These are phyloP conservation scores for Candida nanaspora DNA, from an alignment of 805 yeast species.

Conservation along the genomic window DNA sequence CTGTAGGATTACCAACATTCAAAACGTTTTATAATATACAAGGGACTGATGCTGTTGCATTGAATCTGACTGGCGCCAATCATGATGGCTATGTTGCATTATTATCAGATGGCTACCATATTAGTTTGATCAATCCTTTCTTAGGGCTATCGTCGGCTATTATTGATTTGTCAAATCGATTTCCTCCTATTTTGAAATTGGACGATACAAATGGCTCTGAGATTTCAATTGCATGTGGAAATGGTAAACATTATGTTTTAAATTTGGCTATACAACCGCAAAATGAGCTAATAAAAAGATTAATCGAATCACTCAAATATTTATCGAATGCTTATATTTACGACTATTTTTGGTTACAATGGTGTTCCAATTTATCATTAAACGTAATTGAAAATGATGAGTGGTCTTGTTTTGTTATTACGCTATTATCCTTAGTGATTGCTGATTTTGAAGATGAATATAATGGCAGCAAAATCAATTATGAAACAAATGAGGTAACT, in stretches of 20 bases:
- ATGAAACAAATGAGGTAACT: constrained; percentile 18
- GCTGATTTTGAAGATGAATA: constrained; percentile 28
- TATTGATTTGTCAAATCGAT: constrained; percentile 18
- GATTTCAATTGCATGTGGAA: constrained; percentile 15
- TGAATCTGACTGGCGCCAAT: constrained; percentile 17
- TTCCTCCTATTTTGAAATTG: constrained; percentile 13
- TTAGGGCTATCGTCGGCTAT: constrained; percentile 37
- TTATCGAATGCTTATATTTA: constrained; percentile 51
- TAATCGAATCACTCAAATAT: constrained; percentile 44
- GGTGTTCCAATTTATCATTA: constrained; percentile 49
- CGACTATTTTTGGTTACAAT: constrained; percentile 53
- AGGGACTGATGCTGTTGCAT: constrained; percentile 32
- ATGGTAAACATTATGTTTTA: constrained; percentile 21
- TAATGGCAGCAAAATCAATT: constrained; percentile 10
- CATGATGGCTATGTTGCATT: constrained; percentile 41
- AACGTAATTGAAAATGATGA: constrained; percentile 35
- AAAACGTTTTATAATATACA: constrained; percentile 14
- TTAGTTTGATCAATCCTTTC: constrained; percentile 50
- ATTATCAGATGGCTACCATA: constrained; percentile 26
- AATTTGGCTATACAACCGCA: constrained; percentile 38
- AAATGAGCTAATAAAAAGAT: constrained; percentile 32
- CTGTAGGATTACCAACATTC: constrained; percentile 17
- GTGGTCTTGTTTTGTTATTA: constrained; percentile 52
- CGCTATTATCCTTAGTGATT: constrained; percentile 41
- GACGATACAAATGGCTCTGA: constrained; percentile 17